Conservation (phyloP, 257 asterid genomes). For the Apocynum venetum region DNA sequence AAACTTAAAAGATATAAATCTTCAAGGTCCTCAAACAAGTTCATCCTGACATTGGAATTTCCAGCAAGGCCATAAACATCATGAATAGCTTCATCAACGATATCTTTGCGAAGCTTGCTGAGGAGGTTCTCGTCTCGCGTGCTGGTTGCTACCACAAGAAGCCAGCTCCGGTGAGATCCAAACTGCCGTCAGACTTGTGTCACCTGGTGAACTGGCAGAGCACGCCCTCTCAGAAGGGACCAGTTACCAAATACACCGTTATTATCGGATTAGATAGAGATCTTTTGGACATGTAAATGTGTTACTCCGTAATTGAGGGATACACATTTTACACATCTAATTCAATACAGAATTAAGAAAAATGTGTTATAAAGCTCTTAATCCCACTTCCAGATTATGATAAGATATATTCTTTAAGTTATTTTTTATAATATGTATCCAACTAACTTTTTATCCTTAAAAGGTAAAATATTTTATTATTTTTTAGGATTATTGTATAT, state of each 20-base stretch:
- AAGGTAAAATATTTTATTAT: too few species aligned
- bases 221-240: constrained; percentile 21
- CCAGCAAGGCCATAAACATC: constrained; percentile 65
- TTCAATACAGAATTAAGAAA: too few species aligned
- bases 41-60: constrained; percentile 57
- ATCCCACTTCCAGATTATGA: too few species aligned
- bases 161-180: constrained; percentile 16
- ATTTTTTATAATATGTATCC: too few species aligned
- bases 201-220: constrained; percentile 19
- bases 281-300: too few species aligned
- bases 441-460: too few species aligned
- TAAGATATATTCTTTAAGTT: too few species aligned
- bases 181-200: background rate
- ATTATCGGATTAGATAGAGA: background rate
- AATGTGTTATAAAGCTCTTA: too few species aligned
- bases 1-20: constrained; percentile 63
- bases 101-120: too few species aligned
- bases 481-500: too few species aligned
- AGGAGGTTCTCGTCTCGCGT: constrained; percentile 6
- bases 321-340: too few species aligned
- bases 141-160: constrained; percentile 14
- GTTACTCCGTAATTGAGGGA: too few species aligned
- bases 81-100: constrained; percentile 65
- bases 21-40: constrained; percentile 65
- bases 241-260: constrained; percentile 21